Conservation (phyloP, 768 basidiomycete species). For the Galerina sulciceps region DNA sequence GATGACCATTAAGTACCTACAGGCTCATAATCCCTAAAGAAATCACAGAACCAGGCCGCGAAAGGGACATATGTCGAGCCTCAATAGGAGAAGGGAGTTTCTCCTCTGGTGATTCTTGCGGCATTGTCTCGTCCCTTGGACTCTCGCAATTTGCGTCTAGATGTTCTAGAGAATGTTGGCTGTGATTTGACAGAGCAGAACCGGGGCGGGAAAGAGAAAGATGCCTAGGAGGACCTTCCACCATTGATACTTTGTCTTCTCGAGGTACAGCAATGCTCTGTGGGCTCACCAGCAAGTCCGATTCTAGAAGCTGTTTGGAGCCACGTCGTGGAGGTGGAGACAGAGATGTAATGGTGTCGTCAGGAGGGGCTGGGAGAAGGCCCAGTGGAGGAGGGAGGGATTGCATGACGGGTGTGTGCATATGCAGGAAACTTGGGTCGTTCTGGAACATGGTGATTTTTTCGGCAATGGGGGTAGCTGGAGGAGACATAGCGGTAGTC, state of each 20-base stretch:
- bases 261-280: not conserved
- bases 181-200: slow-evolving; percentile 50
- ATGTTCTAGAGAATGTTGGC: slow-evolving; percentile 9
- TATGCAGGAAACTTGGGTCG: slow-evolving; percentile 66
- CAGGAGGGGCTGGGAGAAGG: slow-evolving; percentile 20
- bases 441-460: slow-evolving; percentile 56
- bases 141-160: slow-evolving; percentile 21
- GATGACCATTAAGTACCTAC: slow-evolving; percentile 22
- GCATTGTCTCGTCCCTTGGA: slow-evolving; percentile 9
- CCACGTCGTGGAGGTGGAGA: slow-evolving; percentile 68
- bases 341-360: slow-evolving; percentile 41
- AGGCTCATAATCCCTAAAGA: slow-evolving; percentile 54
- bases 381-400: slow-evolving; percentile 33
- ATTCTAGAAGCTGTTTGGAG: slow-evolving; percentile 50
- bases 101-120: slow-evolving; percentile 23
- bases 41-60: slow-evolving; percentile 55
- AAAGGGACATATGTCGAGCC: slow-evolving; percentile 41
- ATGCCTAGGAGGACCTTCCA: slow-evolving; percentile 19
- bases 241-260: slow-evolving; percentile 9
- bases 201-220: slow-evolving; percentile 52
- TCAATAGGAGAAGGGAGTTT: slow-evolving; percentile 33
- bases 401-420: slow-evolving; percentile 51
- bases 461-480: slow-evolving; percentile 64
- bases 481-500: slow-evolving; percentile 23
- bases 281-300: slow-evolving; percentile 26